Evolutionary conservation across 2,329 filamentous ascomycete genomes (phyloP), one percentile per base, ranked within the genome.

Genomic region (Lachnellula cervina): DNA sequence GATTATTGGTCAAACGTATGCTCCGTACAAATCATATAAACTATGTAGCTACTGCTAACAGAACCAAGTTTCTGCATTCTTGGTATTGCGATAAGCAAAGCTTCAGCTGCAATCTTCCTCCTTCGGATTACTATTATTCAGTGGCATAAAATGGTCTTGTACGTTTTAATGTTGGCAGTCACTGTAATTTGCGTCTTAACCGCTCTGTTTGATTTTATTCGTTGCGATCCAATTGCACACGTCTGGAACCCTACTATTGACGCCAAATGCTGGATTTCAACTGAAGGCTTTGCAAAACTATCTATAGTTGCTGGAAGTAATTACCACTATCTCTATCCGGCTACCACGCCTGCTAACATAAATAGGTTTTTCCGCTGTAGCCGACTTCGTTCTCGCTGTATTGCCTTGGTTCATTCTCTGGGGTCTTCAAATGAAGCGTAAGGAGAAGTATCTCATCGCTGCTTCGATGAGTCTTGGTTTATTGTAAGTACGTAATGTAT

Each of bases 341-440:
- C 8, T 32, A 32, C 28, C 28, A 32, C 28, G 9, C 28, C 28
- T 38, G 19, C 28, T 51, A 3, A 38, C n/a, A 16, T 9, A 14
- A 13, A 9, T 23, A 51, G 48, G 37, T 25, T 1, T 42, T 13
- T 57, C 59, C 3, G 34, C 54, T 35, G 34, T 37, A 13, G 49
- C 49, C 23, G 72, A 75, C 35, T 68, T 74, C n/a, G 62, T 72
- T 17, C 64, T 74, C 2, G 70, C 72, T 1, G 48, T 67, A 2
- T 59, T 74, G 21, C 72, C 73, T 1, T 75, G 72, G 73, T 57
- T 66, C 6, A 69, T 73, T 54, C 66, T 73, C 19, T 65, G 65
- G 59, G 62, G 68, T 11, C 55, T 74, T 7, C 66, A 72, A 14
- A 73, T 74, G 64, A 67, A 63, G 23, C 66, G 62, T 34, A 70